Conservation (phyloP, 2,329 filamentous ascomycete species). For the Sclerotinia borealis region DNA sequence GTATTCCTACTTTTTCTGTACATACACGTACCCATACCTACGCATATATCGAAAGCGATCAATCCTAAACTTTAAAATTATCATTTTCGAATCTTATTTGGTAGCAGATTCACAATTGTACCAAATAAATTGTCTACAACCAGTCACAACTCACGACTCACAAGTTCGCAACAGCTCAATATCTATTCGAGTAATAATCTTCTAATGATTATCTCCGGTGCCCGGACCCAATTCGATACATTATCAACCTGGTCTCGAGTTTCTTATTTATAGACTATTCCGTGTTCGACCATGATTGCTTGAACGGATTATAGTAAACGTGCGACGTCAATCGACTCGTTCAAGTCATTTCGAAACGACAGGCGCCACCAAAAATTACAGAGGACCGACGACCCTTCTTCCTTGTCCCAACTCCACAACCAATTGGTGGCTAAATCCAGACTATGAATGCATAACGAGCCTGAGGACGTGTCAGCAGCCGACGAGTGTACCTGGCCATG, state of each 20-base stretch:
- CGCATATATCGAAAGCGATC: neutral
- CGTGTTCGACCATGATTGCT: slow-evolving; percentile 17
- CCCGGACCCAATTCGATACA: slow-evolving; percentile 13
- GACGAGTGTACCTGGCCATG: slow-evolving; percentile 10
- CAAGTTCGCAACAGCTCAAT: neutral
- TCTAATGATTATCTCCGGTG: slow-evolving; percentile 1
- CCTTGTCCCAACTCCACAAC: slow-evolving; percentile 13
- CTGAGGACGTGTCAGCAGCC: slow-evolving; percentile 24
- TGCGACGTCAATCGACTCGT: slow-evolving; percentile 30
- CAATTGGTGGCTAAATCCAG: slow-evolving; percentile 17
- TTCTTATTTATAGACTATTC: slow-evolving; percentile 9
- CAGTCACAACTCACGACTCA: neutral
- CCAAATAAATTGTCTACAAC: neutral
- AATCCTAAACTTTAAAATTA: neutral
- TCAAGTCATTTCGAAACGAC: slow-evolving; percentile 27
- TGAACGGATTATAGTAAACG: slow-evolving; percentile 23
- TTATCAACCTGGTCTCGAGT: slow-evolving; percentile 2
- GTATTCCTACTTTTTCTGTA: neutral
- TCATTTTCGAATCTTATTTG: no score
- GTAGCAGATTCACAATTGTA: neutral
- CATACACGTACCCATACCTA: neutral
- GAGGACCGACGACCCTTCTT: slow-evolving; percentile 10
- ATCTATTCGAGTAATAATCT: neutral
- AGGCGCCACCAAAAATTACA: slow-evolving; percentile 17
- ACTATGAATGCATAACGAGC: slow-evolving; percentile 17